Evolutionary conservation across 2,329 filamentous ascomycete genomes (phyloP).

Genomic region (Fusarium burgessii): DNA sequence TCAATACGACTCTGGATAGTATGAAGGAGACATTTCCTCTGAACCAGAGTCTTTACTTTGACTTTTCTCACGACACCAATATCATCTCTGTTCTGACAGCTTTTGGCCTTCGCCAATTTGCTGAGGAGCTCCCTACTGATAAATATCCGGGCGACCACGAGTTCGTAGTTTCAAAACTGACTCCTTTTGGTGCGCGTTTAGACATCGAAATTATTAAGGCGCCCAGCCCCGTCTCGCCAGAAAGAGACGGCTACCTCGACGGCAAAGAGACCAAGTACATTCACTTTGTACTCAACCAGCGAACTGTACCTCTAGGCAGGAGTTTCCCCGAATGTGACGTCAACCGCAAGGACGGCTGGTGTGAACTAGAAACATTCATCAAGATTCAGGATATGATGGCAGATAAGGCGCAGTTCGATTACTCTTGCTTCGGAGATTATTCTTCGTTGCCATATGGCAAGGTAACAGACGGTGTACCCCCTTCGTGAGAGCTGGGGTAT

Average conservation of each 20-base stretch:
- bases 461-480: conserved; percentile 55
- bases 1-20: conserved; percentile 78
- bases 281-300: conserved; percentile 80
- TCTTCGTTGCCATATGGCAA: conserved; percentile 52
- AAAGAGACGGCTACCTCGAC: conserved; percentile 65
- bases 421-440: conserved; percentile 73
- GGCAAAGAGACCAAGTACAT: conserved; percentile 74
- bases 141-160: conserved; percentile 68
- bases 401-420: conserved; percentile 69
- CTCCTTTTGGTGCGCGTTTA: conserved; percentile 78
- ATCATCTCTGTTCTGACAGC: conserved; percentile 77
- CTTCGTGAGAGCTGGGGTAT: conserved; percentile 21
- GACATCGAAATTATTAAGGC: conserved; percentile 80
- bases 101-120: conserved; percentile 78
- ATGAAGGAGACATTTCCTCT: conserved; percentile 77
- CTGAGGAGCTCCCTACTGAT: conserved; percentile 66
- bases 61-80: conserved; percentile 83
- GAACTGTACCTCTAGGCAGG: conserved; percentile 75
- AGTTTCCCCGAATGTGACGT: conserved; percentile 74
- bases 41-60: conserved; percentile 79
- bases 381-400: conserved; percentile 70
- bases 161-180: conserved; percentile 74
- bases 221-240: conserved; percentile 70
- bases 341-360: conserved; percentile 78
- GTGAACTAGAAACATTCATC: conserved; percentile 77